Evolutionary conservation across 352 stramenopile genomes (phyloP).

Genomic region (Globisporangium spinosum): DNA sequence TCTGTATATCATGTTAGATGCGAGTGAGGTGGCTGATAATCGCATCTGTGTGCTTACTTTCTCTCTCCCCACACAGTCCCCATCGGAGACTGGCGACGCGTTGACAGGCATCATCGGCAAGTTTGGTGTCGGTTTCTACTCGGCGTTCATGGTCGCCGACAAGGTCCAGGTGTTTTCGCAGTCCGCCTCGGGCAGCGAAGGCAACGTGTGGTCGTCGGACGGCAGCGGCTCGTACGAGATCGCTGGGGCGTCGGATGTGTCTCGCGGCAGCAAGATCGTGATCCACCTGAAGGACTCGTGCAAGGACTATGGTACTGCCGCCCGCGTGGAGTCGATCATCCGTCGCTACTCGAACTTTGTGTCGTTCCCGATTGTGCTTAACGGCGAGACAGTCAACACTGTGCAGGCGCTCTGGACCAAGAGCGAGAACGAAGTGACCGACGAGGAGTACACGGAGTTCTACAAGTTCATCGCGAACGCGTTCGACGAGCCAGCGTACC

Average conservation of each 20-base stretch:
- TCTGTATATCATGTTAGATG: neutral
- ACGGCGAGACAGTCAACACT: constrained; percentile 97
- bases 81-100: constrained; percentile 64
- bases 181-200: constrained; percentile 53
- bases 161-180: constrained; percentile 92
- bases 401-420: constrained; percentile 98
- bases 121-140: constrained; percentile 99
- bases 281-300: constrained; percentile 97
- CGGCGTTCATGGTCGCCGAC: constrained; percentile 98
- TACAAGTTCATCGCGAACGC: constrained; percentile 97
- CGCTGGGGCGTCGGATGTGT: constrained; percentile 56
- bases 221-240: constrained; percentile 83
- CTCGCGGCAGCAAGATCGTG: constrained; percentile 95
- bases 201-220: constrained; percentile 76
- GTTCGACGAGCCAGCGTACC: constrained; percentile 92
- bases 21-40: neutral
- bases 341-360: constrained; percentile 99
- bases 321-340: constrained; percentile 95
- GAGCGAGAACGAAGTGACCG: constrained; percentile 92
- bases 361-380: constrained; percentile 97
- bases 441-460: constrained; percentile 97
- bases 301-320: constrained; percentile 91
- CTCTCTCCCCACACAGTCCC: constrained; percentile 20
- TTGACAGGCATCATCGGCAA: constrained; percentile 96
- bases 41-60: neutral